These are phyloP conservation scores for Aegilops sharonensis DNA, from an alignment of 176 grass and related monocot genomes.

Conservation along the genomic window DNA sequence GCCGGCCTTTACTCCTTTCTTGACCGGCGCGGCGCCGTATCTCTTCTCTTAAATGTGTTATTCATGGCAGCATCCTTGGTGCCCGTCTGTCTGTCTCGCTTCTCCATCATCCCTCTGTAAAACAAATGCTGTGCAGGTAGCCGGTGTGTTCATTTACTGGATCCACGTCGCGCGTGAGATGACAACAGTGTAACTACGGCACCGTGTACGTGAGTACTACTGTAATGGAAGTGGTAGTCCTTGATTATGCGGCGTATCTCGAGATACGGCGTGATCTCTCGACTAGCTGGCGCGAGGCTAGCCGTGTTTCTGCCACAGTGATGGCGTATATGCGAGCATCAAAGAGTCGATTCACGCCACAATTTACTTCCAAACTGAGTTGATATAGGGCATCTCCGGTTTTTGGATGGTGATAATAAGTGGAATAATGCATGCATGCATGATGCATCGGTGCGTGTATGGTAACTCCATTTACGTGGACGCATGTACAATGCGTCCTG, in stretches of 20 bases:
- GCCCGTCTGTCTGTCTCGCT: neutral
- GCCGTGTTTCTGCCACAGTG: neutral
- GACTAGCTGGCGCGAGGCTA: neutral
- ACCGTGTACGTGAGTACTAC: neutral
- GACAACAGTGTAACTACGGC: neutral
- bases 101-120: no score
- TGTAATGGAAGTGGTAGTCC: neutral
- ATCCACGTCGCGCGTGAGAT: neutral
- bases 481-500: neutral
- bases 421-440: neutral
- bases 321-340: neutral
- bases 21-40: constrained; percentile 2
- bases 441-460: neutral
- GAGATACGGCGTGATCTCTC: neutral
- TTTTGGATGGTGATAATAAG: neutral
- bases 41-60: neutral
- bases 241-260: neutral
- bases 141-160: constrained; percentile 5
- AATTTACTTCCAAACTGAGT: constrained; percentile 12
- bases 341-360: neutral
- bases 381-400: neutral
- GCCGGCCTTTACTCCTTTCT: constrained; percentile 24
- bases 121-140: neutral
- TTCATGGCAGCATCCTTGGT: neutral
- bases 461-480: neutral